These are phyloP conservation scores for Gossypium davidsonii DNA, from an alignment of 441 rosid species.

Conservation along the genomic window DNA sequence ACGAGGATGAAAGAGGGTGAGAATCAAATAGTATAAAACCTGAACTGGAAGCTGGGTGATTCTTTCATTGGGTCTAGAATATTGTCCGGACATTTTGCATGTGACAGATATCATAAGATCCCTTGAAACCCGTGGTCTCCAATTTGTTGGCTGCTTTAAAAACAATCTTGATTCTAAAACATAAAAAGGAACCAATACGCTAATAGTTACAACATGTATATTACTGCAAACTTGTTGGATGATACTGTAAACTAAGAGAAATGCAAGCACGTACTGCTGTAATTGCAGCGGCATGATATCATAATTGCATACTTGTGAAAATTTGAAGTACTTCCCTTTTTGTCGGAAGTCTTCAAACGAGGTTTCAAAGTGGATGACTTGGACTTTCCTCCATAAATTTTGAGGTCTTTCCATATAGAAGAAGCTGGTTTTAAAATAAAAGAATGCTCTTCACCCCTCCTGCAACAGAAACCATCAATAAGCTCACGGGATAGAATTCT, in stretches of 20 bases:
- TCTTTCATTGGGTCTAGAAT: conserved; percentile 51
- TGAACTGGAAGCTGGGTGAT: conserved; percentile 86
- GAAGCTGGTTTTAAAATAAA: conserved; percentile 80
- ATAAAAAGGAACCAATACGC: conserved; percentile 1
- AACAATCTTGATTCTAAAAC: conserved; percentile 76
- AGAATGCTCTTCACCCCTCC: conserved; percentile 99
- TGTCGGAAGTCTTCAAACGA: conserved; percentile 44
- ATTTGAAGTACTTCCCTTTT: conserved; percentile 34
- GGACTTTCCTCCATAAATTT: conserved; percentile 45
- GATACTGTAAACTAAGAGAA: conserved; percentile 17
- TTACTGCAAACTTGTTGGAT: conserved; percentile 8
- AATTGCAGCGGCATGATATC: conserved; percentile 91
- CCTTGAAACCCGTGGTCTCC: conserved; percentile 81
- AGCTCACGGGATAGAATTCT: conserved; percentile 6
- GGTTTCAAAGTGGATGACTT: conserved; percentile 39
- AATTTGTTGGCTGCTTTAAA: conserved; percentile 80
- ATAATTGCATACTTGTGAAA: conserved; percentile 69
- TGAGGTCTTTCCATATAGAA: conserved; percentile 51
- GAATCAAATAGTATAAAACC: conserved; percentile 34
- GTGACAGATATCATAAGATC: conserved; percentile 93
- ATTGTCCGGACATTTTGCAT: conserved; percentile 64
- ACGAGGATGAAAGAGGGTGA: conserved; percentile 2
- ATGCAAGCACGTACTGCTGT: conserved; percentile 54
- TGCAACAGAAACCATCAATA: conserved; percentile 29
- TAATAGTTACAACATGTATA: conserved; percentile 14